These are phyloP conservation scores for Carex kokanica DNA, from an alignment of 176 grass and related monocot genomes.

Conservation along the genomic window DNA sequence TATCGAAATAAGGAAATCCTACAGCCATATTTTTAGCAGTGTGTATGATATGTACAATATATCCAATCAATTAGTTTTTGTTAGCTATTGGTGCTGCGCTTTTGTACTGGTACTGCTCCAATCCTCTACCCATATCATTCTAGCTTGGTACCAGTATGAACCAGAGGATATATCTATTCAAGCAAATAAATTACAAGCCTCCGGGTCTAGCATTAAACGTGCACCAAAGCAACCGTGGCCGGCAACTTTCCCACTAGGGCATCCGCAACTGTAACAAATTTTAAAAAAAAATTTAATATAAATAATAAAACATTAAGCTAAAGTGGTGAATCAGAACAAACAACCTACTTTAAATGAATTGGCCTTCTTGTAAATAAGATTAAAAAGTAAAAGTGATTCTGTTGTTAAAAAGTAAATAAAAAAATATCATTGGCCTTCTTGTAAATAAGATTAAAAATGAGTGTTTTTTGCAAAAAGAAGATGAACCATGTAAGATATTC, in stretches of 20 bases:
- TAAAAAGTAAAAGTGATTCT: not conserved
- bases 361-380: too few species aligned
- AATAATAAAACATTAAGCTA: not conserved
- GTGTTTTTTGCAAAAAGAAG: not conserved
- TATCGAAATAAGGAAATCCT: too few species aligned
- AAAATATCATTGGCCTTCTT: not conserved
- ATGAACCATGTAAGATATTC: not conserved
- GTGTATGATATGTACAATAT: too few species aligned
- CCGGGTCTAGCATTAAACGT: slow-evolving; percentile 78
- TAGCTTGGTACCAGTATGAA: not conserved
- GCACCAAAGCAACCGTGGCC: slow-evolving; percentile 97
- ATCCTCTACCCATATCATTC: not conserved
- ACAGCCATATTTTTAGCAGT: too few species aligned
- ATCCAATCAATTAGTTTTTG: too few species aligned
- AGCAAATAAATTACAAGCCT: slow-evolving; percentile 53
- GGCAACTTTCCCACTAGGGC: slow-evolving; percentile 85
- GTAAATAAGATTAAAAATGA: not conserved
- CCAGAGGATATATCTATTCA: not conserved
- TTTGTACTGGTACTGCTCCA: not conserved
- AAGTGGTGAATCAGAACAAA: not conserved
- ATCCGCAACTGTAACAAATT: slow-evolving; percentile 71
- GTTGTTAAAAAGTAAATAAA: too few species aligned
- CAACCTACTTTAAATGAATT: slow-evolving; percentile 80
- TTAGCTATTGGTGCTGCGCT: too few species aligned
- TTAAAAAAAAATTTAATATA: not conserved